Percentiles rank a stretch among this genome's conserved stretches.
Evolutionary conservation across 2,329 filamentous ascomycete species (phyloP).

Genomic region (Sclerotinia nivalis): DNA sequence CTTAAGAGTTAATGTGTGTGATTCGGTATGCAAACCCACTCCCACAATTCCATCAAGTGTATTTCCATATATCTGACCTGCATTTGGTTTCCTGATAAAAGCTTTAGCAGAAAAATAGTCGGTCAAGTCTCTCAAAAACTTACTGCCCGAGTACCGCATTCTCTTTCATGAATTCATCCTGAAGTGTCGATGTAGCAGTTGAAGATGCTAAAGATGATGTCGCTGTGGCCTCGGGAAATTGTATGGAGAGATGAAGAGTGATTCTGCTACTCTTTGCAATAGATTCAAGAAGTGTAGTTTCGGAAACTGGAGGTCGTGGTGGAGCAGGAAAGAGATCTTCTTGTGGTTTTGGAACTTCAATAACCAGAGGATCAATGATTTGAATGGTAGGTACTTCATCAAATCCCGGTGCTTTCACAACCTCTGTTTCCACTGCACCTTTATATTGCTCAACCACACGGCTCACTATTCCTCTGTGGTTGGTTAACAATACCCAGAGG

Average conservation of each 20-base stretch:
- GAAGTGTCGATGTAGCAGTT: not conserved
- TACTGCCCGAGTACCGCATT: conserved; percentile 29
- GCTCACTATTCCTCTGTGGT: not conserved
- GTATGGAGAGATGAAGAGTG: conserved; percentile 2
- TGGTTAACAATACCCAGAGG: conserved; percentile 16
- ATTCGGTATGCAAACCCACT: conserved; percentile 37
- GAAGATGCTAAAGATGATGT: not conserved
- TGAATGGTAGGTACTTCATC: not conserved
- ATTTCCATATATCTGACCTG: conserved; percentile 58
- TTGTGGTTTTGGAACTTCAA: not conserved
- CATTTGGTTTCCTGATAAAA: conserved; percentile 45
- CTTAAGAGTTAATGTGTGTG: conserved; percentile 40
- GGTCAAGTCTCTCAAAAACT: conserved; percentile 9
- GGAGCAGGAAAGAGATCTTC: not conserved
- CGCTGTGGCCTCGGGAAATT: not conserved
- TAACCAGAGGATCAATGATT: not conserved
- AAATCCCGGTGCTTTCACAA: not conserved
- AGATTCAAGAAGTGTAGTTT: not conserved
- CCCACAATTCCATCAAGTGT: conserved; percentile 53
- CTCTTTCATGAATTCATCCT: conserved; percentile 32
- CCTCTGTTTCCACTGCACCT: not conserved
- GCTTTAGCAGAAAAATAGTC: conserved; percentile 28
- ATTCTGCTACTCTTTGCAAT: not conserved
- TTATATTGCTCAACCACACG: conserved; percentile 17
- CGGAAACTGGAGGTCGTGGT: too few species aligned